Evolutionary conservation across 2,329 filamentous ascomycete species (phyloP).

Genomic region (Aureobasidium sp.): DNA sequence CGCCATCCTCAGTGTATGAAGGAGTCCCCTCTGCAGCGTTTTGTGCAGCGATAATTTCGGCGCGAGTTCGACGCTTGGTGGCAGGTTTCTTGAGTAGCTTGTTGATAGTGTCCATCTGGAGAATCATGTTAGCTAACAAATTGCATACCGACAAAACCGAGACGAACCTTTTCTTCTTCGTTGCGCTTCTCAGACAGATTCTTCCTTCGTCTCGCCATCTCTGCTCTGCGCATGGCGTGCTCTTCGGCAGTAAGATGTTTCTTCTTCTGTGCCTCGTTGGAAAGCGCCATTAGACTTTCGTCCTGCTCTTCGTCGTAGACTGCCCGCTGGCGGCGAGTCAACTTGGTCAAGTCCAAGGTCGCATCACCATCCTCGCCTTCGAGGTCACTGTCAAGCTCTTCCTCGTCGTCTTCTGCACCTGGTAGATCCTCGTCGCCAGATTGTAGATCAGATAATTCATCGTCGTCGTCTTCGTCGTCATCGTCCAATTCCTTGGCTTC

Average conservation of each 20-base stretch:
- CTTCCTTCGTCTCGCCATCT: conserved; percentile 66
- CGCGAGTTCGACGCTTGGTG: conserved; percentile 53
- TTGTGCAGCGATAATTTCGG: conserved; percentile 36
- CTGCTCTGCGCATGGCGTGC: conserved; percentile 61
- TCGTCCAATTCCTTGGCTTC: conserved; percentile 46
- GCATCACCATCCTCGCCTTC: conserved; percentile 35
- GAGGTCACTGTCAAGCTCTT: conserved; percentile 32
- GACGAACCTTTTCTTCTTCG: conserved; percentile 62
- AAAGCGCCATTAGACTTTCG: conserved; percentile 40
- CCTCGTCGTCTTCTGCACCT: conserved; percentile 20
- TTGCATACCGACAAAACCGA: neutral
- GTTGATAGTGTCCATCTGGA: conserved; percentile 81
- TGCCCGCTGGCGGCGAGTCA: conserved; percentile 61
- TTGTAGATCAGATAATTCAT: conserved; percentile 26
- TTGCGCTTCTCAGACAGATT: conserved; percentile 70
- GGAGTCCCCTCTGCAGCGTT: conserved; percentile 41
- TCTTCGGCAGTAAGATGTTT: conserved; percentile 67
- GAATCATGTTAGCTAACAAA: conserved; percentile 12
- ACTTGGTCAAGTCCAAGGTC: conserved; percentile 56
- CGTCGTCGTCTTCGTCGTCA: conserved; percentile 27
- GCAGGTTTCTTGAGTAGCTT: conserved; percentile 81
- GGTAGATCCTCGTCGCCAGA: conserved; percentile 34
- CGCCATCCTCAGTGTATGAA: conserved; percentile 34
- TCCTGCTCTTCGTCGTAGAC: conserved; percentile 44
- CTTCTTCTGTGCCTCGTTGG: conserved; percentile 63